Percentiles rank a stretch among this genome's conserved stretches.
Conservation (phyloP, 106 monocot species). For the Dendrobium nobile region DNA sequence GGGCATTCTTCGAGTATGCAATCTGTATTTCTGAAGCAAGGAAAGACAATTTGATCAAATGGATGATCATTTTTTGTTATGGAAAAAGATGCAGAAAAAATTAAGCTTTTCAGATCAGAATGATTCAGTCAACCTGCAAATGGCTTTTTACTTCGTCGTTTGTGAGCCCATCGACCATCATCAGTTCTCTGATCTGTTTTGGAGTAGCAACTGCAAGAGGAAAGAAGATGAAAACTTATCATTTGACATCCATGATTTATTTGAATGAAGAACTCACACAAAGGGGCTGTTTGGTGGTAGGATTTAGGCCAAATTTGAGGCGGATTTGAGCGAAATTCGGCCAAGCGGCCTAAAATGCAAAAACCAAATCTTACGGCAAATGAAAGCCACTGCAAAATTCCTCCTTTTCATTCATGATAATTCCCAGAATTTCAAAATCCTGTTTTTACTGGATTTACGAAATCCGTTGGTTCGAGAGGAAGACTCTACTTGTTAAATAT, state of each 20-base stretch:
- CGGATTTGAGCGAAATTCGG: too few relatives aligned
- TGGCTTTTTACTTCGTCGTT: constrained; percentile 99
- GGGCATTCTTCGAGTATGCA: constrained; percentile 55
- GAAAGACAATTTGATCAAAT: neutral
- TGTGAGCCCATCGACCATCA: constrained; percentile 91
- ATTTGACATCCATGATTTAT: neutral
- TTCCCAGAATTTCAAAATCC: too few relatives aligned
- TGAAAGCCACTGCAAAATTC: too few relatives aligned
- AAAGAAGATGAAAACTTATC: neutral
- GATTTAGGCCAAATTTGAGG: too few relatives aligned
- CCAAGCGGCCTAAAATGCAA: too few relatives aligned
- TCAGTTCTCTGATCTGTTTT: constrained; percentile 92
- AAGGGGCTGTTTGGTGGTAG: neutral
- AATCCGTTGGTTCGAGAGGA: too few relatives aligned
- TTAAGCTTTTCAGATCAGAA: neutral
- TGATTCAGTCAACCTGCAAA: constrained; percentile 48
- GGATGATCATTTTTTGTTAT: too few relatives aligned
- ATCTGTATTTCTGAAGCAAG: constrained; percentile 68
- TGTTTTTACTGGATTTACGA: too few relatives aligned
- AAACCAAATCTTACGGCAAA: too few relatives aligned
- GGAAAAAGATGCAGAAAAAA: too few relatives aligned
- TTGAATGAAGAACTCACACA: neutral
- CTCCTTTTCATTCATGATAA: too few relatives aligned
- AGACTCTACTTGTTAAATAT: too few relatives aligned
- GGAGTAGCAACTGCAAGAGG: constrained; percentile 78